Percentiles rank a stretch among this genome's conserved stretches.
phyloP scores from a whole-genome alignment of 192 early-diverging fungal species.

The Allomyces arbusculus region DNA sequence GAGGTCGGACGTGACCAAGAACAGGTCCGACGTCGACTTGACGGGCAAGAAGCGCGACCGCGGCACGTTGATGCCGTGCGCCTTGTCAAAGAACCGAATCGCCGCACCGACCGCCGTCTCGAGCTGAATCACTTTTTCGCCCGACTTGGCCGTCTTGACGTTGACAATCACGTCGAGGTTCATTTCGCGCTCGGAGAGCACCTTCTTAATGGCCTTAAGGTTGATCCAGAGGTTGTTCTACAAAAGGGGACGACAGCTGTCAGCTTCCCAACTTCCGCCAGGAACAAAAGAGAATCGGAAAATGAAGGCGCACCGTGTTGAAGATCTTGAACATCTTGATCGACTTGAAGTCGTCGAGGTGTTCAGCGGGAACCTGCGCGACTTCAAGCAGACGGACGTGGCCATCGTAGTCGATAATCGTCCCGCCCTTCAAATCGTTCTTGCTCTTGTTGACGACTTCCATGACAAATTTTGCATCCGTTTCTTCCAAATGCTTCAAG shows the following conservation, averaged over 20 bases:
- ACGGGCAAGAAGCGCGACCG: slow-evolving; percentile 94
- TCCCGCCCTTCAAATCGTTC: slow-evolving; percentile 98
- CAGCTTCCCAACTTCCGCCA: slow-evolving; percentile 11
- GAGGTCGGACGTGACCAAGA: slow-evolving; percentile 87
- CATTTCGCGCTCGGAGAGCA: slow-evolving; percentile 57
- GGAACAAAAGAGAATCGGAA: not conserved
- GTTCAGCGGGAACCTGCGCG: slow-evolving; percentile 92
- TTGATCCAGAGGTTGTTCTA: slow-evolving; percentile 69
- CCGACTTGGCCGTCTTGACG: slow-evolving; percentile 78
- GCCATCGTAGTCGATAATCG: slow-evolving; percentile 95
- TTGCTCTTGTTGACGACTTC: slow-evolving; percentile 99
- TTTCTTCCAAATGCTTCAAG: slow-evolving; percentile 70
- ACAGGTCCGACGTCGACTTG: slow-evolving; percentile 91
- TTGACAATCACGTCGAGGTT: slow-evolving; percentile 93
- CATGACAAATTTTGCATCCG: slow-evolving; percentile 88
- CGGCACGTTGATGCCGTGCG: slow-evolving; percentile 96
- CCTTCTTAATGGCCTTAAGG: slow-evolving; percentile 65
- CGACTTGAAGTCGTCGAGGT: slow-evolving; percentile 96
- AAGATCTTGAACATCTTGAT: slow-evolving; percentile 99
- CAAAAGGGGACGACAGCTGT: slow-evolving; percentile 18
- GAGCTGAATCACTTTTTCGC: slow-evolving; percentile 91
- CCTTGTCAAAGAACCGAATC: slow-evolving; percentile 89
- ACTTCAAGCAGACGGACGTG: slow-evolving; percentile 84
- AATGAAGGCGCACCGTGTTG: slow-evolving; percentile 52
- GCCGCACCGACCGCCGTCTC: slow-evolving; percentile 98